phyloP scores from a whole-genome alignment of 1,139 yeast species.

The Candida sp. region DNA sequence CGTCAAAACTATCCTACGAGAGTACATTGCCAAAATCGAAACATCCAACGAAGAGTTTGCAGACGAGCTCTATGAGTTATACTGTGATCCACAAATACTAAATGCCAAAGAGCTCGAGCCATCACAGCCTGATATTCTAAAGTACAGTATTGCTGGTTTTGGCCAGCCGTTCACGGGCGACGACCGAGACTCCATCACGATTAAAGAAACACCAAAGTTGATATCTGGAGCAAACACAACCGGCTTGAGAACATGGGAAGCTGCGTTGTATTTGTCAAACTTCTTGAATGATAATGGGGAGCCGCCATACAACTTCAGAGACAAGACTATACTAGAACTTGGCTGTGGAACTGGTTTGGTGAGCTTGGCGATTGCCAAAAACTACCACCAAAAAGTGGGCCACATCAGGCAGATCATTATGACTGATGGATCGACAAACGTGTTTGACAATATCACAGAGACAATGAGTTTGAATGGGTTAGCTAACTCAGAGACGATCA shows the following conservation, averaged over 20 bases:
- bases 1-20: conserved; percentile 47
- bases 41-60: conserved; percentile 27
- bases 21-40: conserved; percentile 42
- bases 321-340: conserved; percentile 58
- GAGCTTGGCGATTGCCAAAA: conserved; percentile 55
- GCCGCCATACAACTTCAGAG: conserved; percentile 14
- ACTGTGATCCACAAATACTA: conserved; percentile 43
- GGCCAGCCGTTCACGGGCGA: conserved; percentile 9
- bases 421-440: conserved; percentile 78
- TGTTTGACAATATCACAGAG: conserved; percentile 55
- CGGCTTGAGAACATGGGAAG: conserved; percentile 95
- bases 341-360: conserved; percentile 96
- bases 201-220: conserved; percentile 65
- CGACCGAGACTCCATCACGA: conserved; percentile 32
- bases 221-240: conserved; percentile 83
- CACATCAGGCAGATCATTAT: conserved; percentile 40
- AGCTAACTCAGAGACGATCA: conserved; percentile 13
- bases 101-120: conserved; percentile 42
- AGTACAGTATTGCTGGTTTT: conserved; percentile 43
- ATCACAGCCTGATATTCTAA: conserved; percentile 50
- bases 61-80: conserved; percentile 56
- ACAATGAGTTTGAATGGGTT: conserved; percentile 51
- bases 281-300: conserved; percentile 30
- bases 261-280: conserved; percentile 70
- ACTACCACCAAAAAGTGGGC: conserved; percentile 17